A percentile compares a stretch with the other conserved stretches of the same genome.
phyloP scores from a whole-genome alignment of 805 yeast species.

The Candida silvicultrix region DNA sequence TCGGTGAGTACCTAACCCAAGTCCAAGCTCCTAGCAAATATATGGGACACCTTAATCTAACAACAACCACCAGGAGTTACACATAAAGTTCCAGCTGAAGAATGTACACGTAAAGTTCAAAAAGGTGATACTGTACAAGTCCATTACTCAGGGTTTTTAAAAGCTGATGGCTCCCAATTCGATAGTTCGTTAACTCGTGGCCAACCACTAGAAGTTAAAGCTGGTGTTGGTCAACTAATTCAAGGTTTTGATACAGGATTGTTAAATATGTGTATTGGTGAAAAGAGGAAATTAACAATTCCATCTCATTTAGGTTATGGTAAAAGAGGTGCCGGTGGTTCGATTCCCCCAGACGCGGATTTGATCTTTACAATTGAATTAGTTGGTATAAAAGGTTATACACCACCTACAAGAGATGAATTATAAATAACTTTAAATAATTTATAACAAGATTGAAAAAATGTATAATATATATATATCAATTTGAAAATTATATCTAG shows the following conservation, averaged over 20 bases:
- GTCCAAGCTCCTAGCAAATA: too few species aligned
- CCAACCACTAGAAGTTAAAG: conserved; percentile 59
- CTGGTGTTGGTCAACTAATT: conserved; percentile 40
- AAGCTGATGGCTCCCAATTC: conserved; percentile 58
- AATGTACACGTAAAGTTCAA: conserved; percentile 52
- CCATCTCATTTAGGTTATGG: conserved; percentile 83
- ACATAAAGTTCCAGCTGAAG: conserved; percentile 39
- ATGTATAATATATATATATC: not conserved
- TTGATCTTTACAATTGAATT: conserved; percentile 63
- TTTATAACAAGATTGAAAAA: not conserved
- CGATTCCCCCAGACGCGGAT: conserved; percentile 74
- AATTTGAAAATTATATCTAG: not conserved
- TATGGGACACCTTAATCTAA: too few species aligned
- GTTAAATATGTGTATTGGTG: conserved; percentile 80
- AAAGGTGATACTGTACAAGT: conserved; percentile 67
- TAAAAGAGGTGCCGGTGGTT: conserved; percentile 64
- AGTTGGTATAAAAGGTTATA: conserved; percentile 41
- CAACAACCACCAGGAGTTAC: conserved; percentile 27
- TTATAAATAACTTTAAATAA: conserved; percentile 2
- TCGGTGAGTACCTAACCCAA: too few species aligned
- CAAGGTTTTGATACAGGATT: not conserved
- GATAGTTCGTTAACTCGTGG: conserved; percentile 67
- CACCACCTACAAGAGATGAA: conserved; percentile 13
- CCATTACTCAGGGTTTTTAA: conserved; percentile 71
- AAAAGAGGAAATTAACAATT: conserved; percentile 69